phyloP scores from a whole-genome alignment of 805 yeast species.

The Lipomyces starkeyi region DNA sequence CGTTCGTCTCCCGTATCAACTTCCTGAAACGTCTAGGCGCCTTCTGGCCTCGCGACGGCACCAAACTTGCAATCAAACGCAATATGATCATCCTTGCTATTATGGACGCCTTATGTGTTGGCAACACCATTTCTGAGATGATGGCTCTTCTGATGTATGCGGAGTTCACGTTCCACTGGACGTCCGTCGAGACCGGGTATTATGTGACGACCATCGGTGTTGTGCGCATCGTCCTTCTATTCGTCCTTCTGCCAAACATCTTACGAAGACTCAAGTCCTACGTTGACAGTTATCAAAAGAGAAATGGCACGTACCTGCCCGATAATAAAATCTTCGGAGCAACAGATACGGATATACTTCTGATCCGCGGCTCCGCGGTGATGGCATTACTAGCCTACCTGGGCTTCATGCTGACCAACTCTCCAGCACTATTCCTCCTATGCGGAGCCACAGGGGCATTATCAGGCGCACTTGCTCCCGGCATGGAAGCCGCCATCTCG shows the following conservation, averaged over 20 bases:
- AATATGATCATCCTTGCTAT: constrained; percentile 23
- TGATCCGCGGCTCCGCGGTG: constrained; percentile 21
- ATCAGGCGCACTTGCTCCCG: constrained; percentile 27
- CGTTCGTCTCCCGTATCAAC: constrained; percentile 16
- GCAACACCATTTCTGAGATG: constrained; percentile 22
- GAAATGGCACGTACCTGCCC: constrained; percentile 6
- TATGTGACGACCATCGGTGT: constrained; percentile 42
- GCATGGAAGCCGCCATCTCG: constrained; percentile 27
- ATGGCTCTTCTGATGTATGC: constrained; percentile 34
- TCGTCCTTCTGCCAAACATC: constrained; percentile 38
- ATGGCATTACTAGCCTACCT: constrained; percentile 24
- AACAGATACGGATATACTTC: constrained; percentile 15
- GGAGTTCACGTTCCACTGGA: constrained; percentile 43
- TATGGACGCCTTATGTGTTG: constrained; percentile 22
- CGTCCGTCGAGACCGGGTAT: constrained; percentile 45
- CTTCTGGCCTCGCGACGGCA: constrained; percentile 31
- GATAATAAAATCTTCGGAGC: constrained; percentile 22
- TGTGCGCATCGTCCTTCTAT: constrained; percentile 39
- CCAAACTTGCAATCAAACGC: constrained; percentile 23
- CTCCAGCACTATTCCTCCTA: constrained; percentile 19
- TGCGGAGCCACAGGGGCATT: constrained; percentile 26
- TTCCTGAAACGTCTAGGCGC: constrained; percentile 24
- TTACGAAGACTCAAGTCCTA: constrained; percentile 18
- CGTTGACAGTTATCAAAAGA: constrained; percentile 12
- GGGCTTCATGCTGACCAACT: constrained; percentile 17